Evolutionary conservation across 2,329 filamentous ascomycete genomes (phyloP), one percentile per base, ranked within the genome.

Genomic region (Fusarium mexicanum): DNA sequence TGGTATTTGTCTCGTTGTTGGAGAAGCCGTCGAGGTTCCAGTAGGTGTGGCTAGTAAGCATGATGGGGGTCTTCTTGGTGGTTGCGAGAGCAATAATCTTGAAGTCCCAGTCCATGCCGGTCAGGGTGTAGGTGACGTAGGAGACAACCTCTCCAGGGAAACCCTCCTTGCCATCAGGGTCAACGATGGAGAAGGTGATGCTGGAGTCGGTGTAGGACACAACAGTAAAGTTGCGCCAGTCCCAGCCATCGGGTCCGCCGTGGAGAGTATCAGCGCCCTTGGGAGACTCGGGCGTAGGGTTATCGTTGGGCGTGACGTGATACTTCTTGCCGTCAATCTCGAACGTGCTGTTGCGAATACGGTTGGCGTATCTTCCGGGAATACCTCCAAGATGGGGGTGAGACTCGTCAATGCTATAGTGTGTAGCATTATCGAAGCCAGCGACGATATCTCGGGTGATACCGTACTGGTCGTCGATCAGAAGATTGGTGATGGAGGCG

Each of bases 21-120:
- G 91, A 87, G 78, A 93, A 96, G 40, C 91, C 93, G 78, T 95
- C 93, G 50, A 96, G 86, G 81, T 95, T 95, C 93, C 93, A 96
- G 86, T 96, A 96, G 13, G 89, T 90, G 85, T 93, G 86, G 74
- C 85, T 88, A 79, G 89, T 93, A 66, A 96, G 87, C 93, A 96
- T 95, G 81, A 96, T 94, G 55, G 93, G 93, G 11, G 93, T 95
- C 84, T 91, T 92, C 84, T 93, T 90, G 37, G 91, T 93, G 14
- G 91, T 91, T 7, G 93, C 86, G 63, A 92, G 81, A 46, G 93
- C 93, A 20, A 91, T 84, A 86, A 95, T 94, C 82, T 90, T 91
- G 77, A 94, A 86, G 78, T 93, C 87, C 92, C 93, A 95, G 54
- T 90, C 88, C 80, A 87, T 85, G 35, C 90, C 88, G 8, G 86